Conservation (phyloP, 495 filamentous ascomycete species). For the Lasiosphaeriaceae sp. region DNA sequence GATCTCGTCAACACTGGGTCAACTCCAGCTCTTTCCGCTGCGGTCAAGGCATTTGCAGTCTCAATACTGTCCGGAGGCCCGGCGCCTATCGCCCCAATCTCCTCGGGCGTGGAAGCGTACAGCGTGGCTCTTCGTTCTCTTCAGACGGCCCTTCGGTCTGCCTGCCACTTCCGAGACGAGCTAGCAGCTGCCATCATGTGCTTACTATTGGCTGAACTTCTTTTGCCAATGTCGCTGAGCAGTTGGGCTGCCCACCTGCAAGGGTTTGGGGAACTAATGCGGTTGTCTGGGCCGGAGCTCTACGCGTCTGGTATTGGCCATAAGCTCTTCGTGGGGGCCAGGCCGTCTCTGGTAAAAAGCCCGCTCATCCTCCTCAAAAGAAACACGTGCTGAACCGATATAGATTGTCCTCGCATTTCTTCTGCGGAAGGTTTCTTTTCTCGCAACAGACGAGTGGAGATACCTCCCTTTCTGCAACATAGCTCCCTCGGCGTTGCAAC, state of each 20-base stretch:
- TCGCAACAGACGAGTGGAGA: constrained; percentile 26
- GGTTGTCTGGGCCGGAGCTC: constrained; percentile 21
- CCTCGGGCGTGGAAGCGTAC: constrained; percentile 22
- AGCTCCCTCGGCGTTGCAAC: constrained; percentile 27
- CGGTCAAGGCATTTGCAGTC: constrained; percentile 29
- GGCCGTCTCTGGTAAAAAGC: constrained; percentile 29
- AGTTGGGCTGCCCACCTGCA: constrained; percentile 29
- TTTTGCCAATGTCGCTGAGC: constrained; percentile 22
- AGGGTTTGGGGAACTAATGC: constrained; percentile 26
- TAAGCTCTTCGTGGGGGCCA: constrained; percentile 33
- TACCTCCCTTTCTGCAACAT: constrained; percentile 25
- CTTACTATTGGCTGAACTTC: constrained; percentile 30
- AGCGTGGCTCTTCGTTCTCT: constrained; percentile 25
- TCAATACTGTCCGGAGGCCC: constrained; percentile 21
- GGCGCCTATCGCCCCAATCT: constrained; percentile 1
- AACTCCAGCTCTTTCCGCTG: constrained; percentile 18
- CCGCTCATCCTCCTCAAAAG: neutral
- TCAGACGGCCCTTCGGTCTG: constrained; percentile 15
- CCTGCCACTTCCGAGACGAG: constrained; percentile 10
- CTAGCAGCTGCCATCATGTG: constrained; percentile 36
- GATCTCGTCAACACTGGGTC: constrained; percentile 12
- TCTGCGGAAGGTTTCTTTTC: constrained; percentile 20
- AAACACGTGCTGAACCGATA: neutral
- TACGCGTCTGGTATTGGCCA: constrained; percentile 27
- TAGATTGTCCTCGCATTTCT: constrained; percentile 18